These are phyloP conservation scores for Penicillium fuscoglaucum DNA, from an alignment of 2,329 filamentous ascomycete species.

Conservation along the genomic window DNA sequence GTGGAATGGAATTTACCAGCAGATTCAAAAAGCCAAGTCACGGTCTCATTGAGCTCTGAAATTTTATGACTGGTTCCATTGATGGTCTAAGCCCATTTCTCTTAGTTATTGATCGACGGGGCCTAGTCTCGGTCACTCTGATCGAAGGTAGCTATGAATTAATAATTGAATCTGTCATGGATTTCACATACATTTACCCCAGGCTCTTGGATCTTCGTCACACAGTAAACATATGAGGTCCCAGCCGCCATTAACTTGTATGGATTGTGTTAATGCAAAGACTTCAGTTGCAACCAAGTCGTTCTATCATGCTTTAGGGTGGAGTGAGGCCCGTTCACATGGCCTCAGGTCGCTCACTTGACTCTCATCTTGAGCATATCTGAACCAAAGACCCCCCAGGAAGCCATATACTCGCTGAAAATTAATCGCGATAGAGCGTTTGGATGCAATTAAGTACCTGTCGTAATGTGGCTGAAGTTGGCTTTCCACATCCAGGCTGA, in stretches of 20 bases:
- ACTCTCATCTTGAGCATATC: background rate
- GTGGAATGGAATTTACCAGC: slow-evolving; percentile 46
- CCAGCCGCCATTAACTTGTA: background rate
- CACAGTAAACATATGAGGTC: background rate
- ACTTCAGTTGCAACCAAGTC: background rate
- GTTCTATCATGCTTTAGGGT: background rate
- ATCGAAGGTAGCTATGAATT: background rate
- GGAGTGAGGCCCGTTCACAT: background rate
- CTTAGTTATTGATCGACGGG: background rate
- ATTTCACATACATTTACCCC: background rate
- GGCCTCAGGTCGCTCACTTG: background rate
- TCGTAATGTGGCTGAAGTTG: background rate
- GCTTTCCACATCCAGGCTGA: background rate
- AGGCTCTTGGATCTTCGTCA: background rate
- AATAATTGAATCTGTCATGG: background rate
- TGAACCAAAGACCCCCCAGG: too few species aligned
- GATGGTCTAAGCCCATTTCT: background rate
- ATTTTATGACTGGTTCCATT: background rate
- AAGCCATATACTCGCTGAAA: background rate
- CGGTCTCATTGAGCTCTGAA: background rate
- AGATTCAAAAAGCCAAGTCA: slow-evolving; percentile 34
- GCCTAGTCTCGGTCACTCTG: background rate
- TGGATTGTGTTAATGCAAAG: background rate
- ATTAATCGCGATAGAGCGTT: background rate
- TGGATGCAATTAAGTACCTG: background rate